Percentiles rank a stretch among this genome's conserved stretches.
Evolutionary conservation across 2,329 filamentous ascomycete species (phyloP).

Genomic region (Cladosporium phlei): DNA sequence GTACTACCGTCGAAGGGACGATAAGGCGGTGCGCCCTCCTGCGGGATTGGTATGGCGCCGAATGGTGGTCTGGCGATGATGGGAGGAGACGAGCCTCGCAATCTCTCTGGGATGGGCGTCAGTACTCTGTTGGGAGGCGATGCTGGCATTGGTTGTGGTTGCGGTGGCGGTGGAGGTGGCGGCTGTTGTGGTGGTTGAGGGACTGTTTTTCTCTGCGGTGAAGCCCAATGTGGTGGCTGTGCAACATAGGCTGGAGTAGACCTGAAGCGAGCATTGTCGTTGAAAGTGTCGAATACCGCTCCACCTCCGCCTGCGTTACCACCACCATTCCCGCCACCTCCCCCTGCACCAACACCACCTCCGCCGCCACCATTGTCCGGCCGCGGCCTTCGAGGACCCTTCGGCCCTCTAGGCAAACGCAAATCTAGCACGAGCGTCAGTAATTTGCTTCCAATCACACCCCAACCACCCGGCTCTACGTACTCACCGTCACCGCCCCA

Average conservation of each 20-base stretch:
- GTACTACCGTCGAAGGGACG: neutral
- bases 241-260: neutral
- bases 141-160: neutral
- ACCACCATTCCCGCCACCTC: neutral
- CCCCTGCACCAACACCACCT: neutral
- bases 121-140: neutral
- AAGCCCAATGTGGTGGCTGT: conserved; percentile 1
- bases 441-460: neutral
- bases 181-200: neutral
- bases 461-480: conserved; percentile 11
- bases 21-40: neutral
- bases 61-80: neutral
- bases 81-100: conserved; percentile 1
- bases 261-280: conserved; percentile 2
- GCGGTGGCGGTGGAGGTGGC: neutral
- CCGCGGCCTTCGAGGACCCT: conserved; percentile 3
- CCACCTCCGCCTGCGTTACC: neutral
- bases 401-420: conserved; percentile 14
- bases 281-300: conserved; percentile 2
- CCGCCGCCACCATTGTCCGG: neutral
- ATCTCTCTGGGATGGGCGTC: conserved; percentile 1
- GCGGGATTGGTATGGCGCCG: neutral
- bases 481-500: conserved; percentile 19
- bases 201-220: neutral
- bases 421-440: conserved; percentile 4